These are phyloP conservation scores for Kazachstania bromeliacearum DNA, from an alignment of 805 yeast genomes.

Conservation along the genomic window DNA sequence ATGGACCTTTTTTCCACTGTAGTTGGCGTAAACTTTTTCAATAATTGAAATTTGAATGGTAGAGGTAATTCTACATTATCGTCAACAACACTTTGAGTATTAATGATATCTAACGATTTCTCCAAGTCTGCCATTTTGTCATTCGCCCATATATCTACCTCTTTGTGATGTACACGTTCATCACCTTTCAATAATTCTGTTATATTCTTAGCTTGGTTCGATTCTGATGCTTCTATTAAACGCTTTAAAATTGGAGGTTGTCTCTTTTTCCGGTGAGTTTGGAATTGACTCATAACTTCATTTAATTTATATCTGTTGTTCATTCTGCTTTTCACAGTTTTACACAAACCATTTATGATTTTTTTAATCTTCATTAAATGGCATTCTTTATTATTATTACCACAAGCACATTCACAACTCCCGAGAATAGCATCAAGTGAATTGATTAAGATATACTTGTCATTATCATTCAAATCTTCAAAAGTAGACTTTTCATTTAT, in stretches of 20 bases:
- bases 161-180: too few species aligned
- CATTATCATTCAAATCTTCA: constrained; percentile 46
- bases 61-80: too few species aligned
- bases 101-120: not conserved
- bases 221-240: not conserved
- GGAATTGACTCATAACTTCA: constrained; percentile 27
- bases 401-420: constrained; percentile 49
- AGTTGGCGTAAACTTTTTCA: not conserved
- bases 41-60: not conserved
- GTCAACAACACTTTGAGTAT: not conserved
- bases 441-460: constrained; percentile 45
- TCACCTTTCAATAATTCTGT: not conserved
- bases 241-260: constrained; percentile 22
- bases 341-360: constrained; percentile 47
- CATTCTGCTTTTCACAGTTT: constrained; percentile 42
- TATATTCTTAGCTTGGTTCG: not conserved
- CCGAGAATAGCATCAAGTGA: constrained; percentile 55
- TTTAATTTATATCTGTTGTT: constrained; percentile 31
- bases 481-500: constrained; percentile 37
- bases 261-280: constrained; percentile 20
- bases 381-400: constrained; percentile 44
- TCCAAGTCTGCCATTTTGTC: not conserved
- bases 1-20: constrained; percentile 2
- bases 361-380: constrained; percentile 51
- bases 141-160: not conserved